Evolutionary conservation across 495 filamentous ascomycete species (phyloP), one percentile per base, ranked within the genome.

Genomic region (Chlorociboria aeruginascens): DNA sequence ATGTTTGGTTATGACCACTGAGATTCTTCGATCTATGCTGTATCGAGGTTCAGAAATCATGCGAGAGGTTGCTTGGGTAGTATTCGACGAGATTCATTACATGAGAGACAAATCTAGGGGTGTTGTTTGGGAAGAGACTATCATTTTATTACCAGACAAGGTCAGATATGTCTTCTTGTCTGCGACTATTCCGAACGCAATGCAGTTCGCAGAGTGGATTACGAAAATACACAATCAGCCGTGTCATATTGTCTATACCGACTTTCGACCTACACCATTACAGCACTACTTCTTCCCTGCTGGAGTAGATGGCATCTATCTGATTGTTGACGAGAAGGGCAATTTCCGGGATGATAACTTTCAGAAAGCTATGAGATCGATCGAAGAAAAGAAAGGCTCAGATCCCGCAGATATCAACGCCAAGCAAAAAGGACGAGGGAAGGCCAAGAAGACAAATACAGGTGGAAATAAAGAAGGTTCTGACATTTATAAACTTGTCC

Each of bases 161-260:
- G 92, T 97, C 48, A 84, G 87, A 65, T 98, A 97, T 56, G 92
- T 96, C 31, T 98, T 98, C 69, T 69, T 98, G 31, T 98, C 92
- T 25, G 92, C 92, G 34, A 98, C 92, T n/a, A 98, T 98, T 51
- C 92, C 92, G 33, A 98, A 98, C 59, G 89, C 92, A 38, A 95
- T 97, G 82, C 92, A 98, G 61, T 98, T 98, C 58, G 92, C 92
- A 56, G 88, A 98, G 64, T 98, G 92, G 92, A 89, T 97, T 50
- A 85, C 83, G 46, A 95, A 97, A 65, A 96, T 88, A 50, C 92
- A 98, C 65, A 80, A 82, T 42, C 92, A 98, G 60, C 89, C 93
- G 12, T 96, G 92, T 57, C 92, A 98, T 65, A 90, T 98, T 51
- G 92, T 98, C 17, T 98, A 98, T 61, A 98, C 92, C 34, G 89